Conservation (phyloP, 2,329 filamentous ascomycete species). For the Penicillium rolfsii region DNA sequence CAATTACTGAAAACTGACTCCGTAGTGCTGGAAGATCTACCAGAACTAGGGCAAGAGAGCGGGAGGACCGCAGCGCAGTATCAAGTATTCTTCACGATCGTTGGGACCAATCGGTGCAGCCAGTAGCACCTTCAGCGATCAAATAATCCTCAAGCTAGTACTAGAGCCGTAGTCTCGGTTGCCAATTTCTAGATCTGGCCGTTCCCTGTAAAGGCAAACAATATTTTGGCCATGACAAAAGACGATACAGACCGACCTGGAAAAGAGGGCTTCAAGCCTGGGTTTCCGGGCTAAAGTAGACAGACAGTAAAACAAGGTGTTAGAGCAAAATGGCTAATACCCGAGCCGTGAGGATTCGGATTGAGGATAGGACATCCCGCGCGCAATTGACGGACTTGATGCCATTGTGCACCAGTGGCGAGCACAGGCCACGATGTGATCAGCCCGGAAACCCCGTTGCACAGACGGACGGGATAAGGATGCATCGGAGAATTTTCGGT, state of each 20-base stretch:
- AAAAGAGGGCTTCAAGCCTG: slow-evolving; percentile 23
- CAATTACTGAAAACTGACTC: not conserved
- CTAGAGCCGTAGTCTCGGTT: not conserved
- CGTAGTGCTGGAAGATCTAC: not conserved
- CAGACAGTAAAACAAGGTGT: not conserved
- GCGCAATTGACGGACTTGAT: slow-evolving; percentile 22
- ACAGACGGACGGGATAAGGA: not conserved
- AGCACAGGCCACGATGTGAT: slow-evolving; percentile 25
- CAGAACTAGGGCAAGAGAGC: not conserved
- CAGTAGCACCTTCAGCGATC: not conserved
- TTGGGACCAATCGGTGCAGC: not conserved
- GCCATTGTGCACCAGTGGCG: slow-evolving; percentile 26
- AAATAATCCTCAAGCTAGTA: not conserved
- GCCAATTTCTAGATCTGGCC: not conserved
- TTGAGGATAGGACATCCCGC: not conserved
- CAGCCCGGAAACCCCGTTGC: not conserved
- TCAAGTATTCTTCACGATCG: not conserved
- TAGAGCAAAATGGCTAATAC: slow-evolving; percentile 7
- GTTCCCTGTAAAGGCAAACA: not conserved
- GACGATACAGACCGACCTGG: not conserved
- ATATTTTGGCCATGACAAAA: not conserved
- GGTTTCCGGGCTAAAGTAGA: slow-evolving; percentile 7
- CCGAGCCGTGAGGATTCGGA: slow-evolving; percentile 14
- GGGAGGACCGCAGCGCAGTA: not conserved
- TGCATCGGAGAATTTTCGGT: slow-evolving; percentile 12